A percentile compares a stretch with the other conserved stretches of the same genome.
Conservation (phyloP, 768 basidiomycete species). For the Naganishia randhawae region DNA sequence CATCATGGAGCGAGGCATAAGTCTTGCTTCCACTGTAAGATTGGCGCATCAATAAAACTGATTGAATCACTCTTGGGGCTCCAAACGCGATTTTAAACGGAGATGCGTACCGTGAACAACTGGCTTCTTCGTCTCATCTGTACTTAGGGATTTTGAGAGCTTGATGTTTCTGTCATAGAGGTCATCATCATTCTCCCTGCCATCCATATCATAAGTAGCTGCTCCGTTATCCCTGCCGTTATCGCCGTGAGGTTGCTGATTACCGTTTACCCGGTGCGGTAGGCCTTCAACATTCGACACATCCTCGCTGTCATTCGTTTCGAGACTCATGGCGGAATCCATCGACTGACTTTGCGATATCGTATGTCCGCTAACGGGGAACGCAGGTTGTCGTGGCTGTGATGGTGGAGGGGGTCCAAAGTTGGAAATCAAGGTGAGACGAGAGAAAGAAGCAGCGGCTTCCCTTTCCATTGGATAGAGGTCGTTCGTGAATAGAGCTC, state of each 20-base stretch:
- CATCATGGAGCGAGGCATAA: slow-evolving; percentile 17
- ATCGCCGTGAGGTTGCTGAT: not conserved
- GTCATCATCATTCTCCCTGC: slow-evolving; percentile 7
- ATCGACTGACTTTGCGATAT: slow-evolving; percentile 18
- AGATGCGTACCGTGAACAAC: slow-evolving; percentile 4
- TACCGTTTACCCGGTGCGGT: not conserved
- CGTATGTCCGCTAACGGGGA: not conserved
- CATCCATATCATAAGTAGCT: slow-evolving; percentile 5
- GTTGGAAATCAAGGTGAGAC: slow-evolving; percentile 8
- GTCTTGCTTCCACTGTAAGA: slow-evolving; percentile 12
- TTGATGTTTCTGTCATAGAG: slow-evolving; percentile 15
- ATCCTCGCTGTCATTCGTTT: not conserved
- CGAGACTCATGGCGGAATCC: slow-evolving; percentile 3
- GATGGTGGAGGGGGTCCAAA: slow-evolving; percentile 14
- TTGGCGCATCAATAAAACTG: not conserved
- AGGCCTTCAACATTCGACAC: not conserved
- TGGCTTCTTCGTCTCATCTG: slow-evolving; percentile 12
- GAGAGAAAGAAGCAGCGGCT: slow-evolving; percentile 10
- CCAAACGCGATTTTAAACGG: not conserved
- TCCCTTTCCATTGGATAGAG: not conserved
- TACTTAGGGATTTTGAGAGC: not conserved
- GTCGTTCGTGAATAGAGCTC: not conserved
- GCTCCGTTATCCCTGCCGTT: not conserved
- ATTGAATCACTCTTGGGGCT: not conserved
- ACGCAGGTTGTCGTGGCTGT: not conserved